Evolutionary conservation across 1,284 basidiomycete genomes (phyloP).

Genomic region (Veloboletus limbatus): DNA sequence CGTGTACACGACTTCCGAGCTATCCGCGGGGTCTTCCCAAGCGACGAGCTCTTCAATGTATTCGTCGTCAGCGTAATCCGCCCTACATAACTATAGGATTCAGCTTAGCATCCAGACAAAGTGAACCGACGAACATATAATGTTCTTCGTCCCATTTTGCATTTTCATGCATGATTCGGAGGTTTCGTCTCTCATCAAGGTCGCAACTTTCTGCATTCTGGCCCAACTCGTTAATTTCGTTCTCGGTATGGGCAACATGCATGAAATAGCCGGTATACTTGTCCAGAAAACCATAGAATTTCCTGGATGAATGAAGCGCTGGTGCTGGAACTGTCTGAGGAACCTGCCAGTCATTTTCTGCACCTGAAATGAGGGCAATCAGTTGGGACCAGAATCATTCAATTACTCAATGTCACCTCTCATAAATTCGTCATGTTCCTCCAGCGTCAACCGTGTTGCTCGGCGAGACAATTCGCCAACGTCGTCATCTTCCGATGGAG

Average conservation of each 20-base stretch:
- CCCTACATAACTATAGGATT: conserved; percentile 43
- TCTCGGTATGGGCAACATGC: conserved; percentile 67
- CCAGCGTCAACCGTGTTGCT: conserved; percentile 44
- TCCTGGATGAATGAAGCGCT: conserved; percentile 40
- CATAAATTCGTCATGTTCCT: conserved; percentile 52
- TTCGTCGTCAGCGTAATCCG: conserved; percentile 73
- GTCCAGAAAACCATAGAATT: conserved; percentile 71
- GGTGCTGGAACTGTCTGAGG: conserved; percentile 54
- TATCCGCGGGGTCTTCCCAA: conserved; percentile 55
- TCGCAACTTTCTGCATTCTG: conserved; percentile 54
- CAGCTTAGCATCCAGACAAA: not conserved
- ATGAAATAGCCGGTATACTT: conserved; percentile 69
- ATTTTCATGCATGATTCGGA: conserved; percentile 58
- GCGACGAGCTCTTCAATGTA: conserved; percentile 64
- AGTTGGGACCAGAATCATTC: conserved; percentile 1
- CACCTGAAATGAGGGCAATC: conserved; percentile 44
- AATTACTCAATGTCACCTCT: conserved; percentile 43
- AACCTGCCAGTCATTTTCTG: conserved; percentile 73
- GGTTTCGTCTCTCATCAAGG: conserved; percentile 44
- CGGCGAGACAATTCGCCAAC: conserved; percentile 43
- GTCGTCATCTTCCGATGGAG: conserved; percentile 26
- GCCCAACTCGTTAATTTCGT: conserved; percentile 77
- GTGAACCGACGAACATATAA: conserved; percentile 58
- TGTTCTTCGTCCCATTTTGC: conserved; percentile 78
- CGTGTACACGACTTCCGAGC: conserved; percentile 50